Evolutionary conservation across 805 yeast genomes (phyloP).

Genomic region (Wickerhamomyces ciferrii): DNA sequence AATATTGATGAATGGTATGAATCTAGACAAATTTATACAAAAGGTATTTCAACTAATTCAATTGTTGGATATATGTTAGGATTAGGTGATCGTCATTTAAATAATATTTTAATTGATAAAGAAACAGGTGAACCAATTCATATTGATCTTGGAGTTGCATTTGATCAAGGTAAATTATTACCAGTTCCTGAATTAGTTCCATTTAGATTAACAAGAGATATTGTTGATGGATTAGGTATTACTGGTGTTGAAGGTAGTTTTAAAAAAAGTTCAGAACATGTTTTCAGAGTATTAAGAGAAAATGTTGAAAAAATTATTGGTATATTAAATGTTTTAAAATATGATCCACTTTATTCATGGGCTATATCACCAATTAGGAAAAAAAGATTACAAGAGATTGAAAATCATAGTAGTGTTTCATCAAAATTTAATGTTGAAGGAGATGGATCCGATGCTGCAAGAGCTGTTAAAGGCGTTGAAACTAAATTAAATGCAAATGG

Average conservation of each 20-base stretch:
- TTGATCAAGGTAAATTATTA: conserved; percentile 84
- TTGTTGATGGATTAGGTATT: conserved; percentile 85
- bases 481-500: conserved; percentile 63
- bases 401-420: conserved; percentile 1
- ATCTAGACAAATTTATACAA: conserved; percentile 58
- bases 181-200: conserved; percentile 94
- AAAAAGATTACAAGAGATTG: conserved; percentile 42
- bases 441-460: conserved; percentile 55
- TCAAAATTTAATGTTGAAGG: conserved; percentile 6
- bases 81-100: conserved; percentile 92
- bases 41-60: conserved; percentile 80
- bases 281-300: conserved; percentile 57
- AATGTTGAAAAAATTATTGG: conserved; percentile 70
- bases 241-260: conserved; percentile 78
- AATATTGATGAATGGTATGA: conserved; percentile 73
- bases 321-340: conserved; percentile 76
- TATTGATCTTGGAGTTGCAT: conserved; percentile 93
- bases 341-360: conserved; percentile 96
- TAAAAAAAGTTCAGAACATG: conserved; percentile 65
- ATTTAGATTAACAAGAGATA: conserved; percentile 77
- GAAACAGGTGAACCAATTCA: conserved; percentile 90
- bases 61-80: conserved; percentile 88
- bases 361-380: conserved; percentile 70
- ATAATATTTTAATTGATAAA: conserved; percentile 79
- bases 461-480: conserved; percentile 70